These are phyloP conservation scores for Gaillardinia entomophila DNA, from an alignment of 805 yeast species.

Conservation along the genomic window DNA sequence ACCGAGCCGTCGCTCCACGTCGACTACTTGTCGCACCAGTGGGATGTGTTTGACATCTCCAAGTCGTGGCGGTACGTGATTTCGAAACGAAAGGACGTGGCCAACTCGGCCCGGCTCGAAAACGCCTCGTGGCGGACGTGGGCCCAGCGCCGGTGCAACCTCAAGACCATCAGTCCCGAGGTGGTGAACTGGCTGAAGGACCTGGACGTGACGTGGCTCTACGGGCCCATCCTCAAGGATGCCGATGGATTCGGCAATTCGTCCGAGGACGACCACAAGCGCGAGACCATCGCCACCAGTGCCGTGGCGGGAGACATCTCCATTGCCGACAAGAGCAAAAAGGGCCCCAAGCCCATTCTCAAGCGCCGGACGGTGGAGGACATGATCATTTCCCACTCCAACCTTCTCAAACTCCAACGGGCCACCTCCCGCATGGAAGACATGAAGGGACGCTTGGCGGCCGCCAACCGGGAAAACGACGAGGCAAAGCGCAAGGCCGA, in stretches of 20 bases:
- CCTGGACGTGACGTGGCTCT: conserved; percentile 95
- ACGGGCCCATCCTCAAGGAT: conserved; percentile 75
- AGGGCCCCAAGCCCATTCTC: conserved; percentile 72
- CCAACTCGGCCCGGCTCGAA: conserved; percentile 42
- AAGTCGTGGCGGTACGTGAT: conserved; percentile 95
- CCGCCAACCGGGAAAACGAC: conserved; percentile 8
- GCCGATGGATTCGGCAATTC: conserved; percentile 19
- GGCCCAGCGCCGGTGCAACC: conserved; percentile 70
- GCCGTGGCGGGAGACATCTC: conserved; percentile 43
- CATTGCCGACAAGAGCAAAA: conserved; percentile 23
- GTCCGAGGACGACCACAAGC: conserved; percentile 7
- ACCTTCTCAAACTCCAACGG: conserved; percentile 35
- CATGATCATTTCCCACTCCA: conserved; percentile 61
- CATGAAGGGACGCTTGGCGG: conserved; percentile 1
- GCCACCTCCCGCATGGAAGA: conserved; percentile 28
- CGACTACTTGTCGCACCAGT: conserved; percentile 89
- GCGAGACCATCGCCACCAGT: conserved; percentile 30
- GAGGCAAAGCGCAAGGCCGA: conserved; percentile 9
- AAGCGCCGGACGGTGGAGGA: conserved; percentile 85
- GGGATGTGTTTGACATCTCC: conserved; percentile 92
- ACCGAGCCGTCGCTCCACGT: conserved; percentile 86
- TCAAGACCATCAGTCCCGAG: conserved; percentile 82
- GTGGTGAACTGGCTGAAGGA: conserved; percentile 95
- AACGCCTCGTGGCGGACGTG: conserved; percentile 91
- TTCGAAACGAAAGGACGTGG: conserved; percentile 73